Evolutionary conservation across 2,329 filamentous ascomycete species (phyloP), one percentile per base, ranked within the genome.

Genomic region (Onygenales sp.): DNA sequence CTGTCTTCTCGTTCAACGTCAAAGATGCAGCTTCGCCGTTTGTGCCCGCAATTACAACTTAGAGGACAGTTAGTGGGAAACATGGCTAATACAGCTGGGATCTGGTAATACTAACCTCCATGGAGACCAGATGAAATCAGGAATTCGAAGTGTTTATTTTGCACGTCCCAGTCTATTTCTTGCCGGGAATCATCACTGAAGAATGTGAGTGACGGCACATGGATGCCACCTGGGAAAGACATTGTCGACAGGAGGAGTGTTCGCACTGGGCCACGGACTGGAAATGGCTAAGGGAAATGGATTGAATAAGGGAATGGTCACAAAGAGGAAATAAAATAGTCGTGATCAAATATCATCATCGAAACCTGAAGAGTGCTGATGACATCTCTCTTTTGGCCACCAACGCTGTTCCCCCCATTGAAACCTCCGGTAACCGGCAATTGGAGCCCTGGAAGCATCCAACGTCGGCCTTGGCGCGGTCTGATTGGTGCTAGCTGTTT

Each of bases 181-280:
- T 82, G 79, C 4, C 60, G 65, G 32, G 63, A 59, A 54, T 75
- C 71, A 53, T 72, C 66, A 46, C 69, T 66, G 63, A 82, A 82
- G 71, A 74, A 82, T 3, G 79, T 82, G 59, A 82, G 63, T 17
- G 72, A 75, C 1, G 78, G 79, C n/a, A 78, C 78, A 57, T 82
- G 79, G 47, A 82, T 77, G 3, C 78, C 78, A 1, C 73, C 71
- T 33, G 77, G 75, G 57, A 71, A 75, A 7, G 49, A 14, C 14
- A 27, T 51, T 6, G 48, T 14, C 21, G 43, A 27, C 21, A 5
- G 21, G 21, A 27, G 21, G 21, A 27, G 21, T 27, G 21, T 27
- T 27, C 21, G 21, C 21, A 27, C 21, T 27, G 21, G 21, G 3
- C 21, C 3, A 3, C 3, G 21, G 21, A 27, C 21, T 27, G 21